A percentile compares a stretch with the other conserved stretches of the same genome.
These are phyloP conservation scores for Ananas comosus DNA, from an alignment of 176 grass and related monocot species.

Conservation along the genomic window DNA sequence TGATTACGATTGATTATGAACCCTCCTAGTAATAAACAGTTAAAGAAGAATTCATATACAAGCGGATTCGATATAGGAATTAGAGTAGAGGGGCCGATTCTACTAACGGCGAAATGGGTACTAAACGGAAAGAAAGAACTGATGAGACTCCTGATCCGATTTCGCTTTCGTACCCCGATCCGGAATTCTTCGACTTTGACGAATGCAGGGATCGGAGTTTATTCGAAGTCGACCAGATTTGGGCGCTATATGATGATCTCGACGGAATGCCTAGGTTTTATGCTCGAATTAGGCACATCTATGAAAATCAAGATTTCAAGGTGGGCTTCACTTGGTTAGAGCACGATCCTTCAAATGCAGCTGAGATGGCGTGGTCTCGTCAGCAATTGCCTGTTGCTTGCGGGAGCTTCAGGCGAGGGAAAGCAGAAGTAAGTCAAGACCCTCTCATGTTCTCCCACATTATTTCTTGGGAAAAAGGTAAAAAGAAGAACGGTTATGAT, in stretches of 20 bases:
- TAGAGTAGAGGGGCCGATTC: not conserved
- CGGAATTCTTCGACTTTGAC: constrained; percentile 83
- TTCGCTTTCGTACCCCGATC: constrained; percentile 47
- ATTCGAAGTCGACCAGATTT: constrained; percentile 66
- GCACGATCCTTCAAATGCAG: constrained; percentile 24
- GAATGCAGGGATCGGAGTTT: constrained; percentile 42
- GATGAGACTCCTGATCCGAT: constrained; percentile 5
- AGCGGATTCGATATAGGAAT: not conserved
- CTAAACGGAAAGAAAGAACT: constrained; percentile 12
- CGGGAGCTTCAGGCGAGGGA: constrained; percentile 50
- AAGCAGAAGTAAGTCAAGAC: constrained; percentile 34
- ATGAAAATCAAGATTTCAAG: constrained; percentile 40
- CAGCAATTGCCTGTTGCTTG: constrained; percentile 71
- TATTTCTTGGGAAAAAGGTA: constrained; percentile 48
- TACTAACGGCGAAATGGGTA: constrained; percentile 13
- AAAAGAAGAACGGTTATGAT: constrained; percentile 46
- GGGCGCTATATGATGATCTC: constrained; percentile 77
- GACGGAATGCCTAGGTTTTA: constrained; percentile 94
- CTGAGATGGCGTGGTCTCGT: constrained; percentile 42
- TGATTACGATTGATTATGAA: not conserved
- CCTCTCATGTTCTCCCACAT: constrained; percentile 78
- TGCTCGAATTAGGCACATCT: constrained; percentile 50
- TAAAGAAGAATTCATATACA: not conserved
- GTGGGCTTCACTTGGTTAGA: constrained; percentile 64
- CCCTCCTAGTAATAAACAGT: not conserved